phyloP scores from a whole-genome alignment of 2,329 filamentous ascomycete species.

The Orbilia ellipsospora region DNA sequence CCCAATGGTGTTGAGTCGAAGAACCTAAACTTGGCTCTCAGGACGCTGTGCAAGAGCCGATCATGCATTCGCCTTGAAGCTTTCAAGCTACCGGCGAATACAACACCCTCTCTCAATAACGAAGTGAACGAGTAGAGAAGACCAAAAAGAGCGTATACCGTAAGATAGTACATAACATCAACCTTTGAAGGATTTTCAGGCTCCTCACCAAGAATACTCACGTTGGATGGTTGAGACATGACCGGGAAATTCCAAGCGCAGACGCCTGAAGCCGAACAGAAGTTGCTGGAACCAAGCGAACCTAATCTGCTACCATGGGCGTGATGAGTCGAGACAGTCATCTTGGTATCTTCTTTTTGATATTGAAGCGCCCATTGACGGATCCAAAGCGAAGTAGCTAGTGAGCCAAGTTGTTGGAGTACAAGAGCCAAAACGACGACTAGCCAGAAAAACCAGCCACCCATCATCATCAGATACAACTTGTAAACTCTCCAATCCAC shows the following conservation, averaged over 20 bases:
- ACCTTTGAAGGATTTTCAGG: slow-evolving; percentile 68
- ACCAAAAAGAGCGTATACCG: slow-evolving; percentile 83
- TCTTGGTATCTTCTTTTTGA: slow-evolving; percentile 33
- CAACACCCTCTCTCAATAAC: slow-evolving; percentile 82
- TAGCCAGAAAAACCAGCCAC: slow-evolving; percentile 95
- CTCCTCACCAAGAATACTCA: slow-evolving; percentile 63
- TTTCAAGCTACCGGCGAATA: slow-evolving; percentile 90
- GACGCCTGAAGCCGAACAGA: slow-evolving; percentile 63
- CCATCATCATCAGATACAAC: slow-evolving; percentile 90
- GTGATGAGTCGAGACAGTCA: slow-evolving; percentile 34
- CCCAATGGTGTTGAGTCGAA: slow-evolving; percentile 96
- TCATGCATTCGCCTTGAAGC: slow-evolving; percentile 88
- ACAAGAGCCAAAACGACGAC: slow-evolving; percentile 79
- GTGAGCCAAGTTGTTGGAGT: slow-evolving; percentile 83
- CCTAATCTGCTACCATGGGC: slow-evolving; percentile 63
- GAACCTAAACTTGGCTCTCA: slow-evolving; percentile 94
- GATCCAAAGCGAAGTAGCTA: slow-evolving; percentile 95
- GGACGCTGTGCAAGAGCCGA: slow-evolving; percentile 79
- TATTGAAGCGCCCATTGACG: slow-evolving; percentile 71
- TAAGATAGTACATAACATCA: slow-evolving; percentile 84
- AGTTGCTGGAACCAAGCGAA: slow-evolving; percentile 40
- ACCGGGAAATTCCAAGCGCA: slow-evolving; percentile 65
- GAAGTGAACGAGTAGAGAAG: slow-evolving; percentile 81
- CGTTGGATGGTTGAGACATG: slow-evolving; percentile 28
- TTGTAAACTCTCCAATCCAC: slow-evolving; percentile 88